These are phyloP conservation scores for Diplocarpon mali DNA, from an alignment of 2,329 filamentous ascomycete genomes.

Conservation along the genomic window DNA sequence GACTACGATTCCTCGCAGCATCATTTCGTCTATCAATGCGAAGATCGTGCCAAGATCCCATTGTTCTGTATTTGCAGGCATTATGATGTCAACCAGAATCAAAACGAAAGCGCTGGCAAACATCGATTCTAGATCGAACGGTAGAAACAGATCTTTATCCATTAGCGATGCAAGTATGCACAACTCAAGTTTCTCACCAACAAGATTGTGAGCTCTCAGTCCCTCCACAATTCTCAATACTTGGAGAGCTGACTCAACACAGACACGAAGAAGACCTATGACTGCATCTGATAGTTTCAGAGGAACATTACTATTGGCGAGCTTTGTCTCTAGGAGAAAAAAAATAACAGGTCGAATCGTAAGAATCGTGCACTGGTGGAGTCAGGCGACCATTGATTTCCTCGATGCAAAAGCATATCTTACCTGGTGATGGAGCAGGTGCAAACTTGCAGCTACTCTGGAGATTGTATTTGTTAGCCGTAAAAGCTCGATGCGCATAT, in stretches of 20 bases:
- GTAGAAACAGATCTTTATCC: not conserved
- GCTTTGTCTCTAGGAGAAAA: conserved; percentile 3
- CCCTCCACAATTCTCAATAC: conserved; percentile 1
- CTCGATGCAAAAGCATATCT: not conserved
- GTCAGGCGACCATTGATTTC: not conserved
- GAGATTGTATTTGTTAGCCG: not conserved
- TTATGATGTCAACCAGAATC: not conserved
- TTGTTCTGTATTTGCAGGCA: not conserved
- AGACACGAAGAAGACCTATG: not conserved
- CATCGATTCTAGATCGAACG: conserved; percentile 1
- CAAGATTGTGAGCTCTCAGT: not conserved
- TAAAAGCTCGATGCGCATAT: not conserved
- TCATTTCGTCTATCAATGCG: conserved; percentile 1
- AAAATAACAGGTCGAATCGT: conserved; percentile 1
- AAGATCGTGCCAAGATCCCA: conserved; percentile 2
- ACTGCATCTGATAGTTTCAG: conserved; percentile 1
- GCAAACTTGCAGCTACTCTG: conserved; percentile 1
- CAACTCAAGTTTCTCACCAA: not conserved
- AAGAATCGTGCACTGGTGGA: conserved; percentile 1
- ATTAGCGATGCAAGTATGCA: not conserved
- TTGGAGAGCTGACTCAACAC: conserved; percentile 2
- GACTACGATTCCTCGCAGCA: conserved; percentile 1
- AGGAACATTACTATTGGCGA: not conserved
- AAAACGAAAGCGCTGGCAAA: conserved; percentile 3
- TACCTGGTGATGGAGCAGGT: conserved; percentile 2